Percentiles rank a stretch among this genome's conserved stretches.
Evolutionary conservation across 1,139 yeast genomes (phyloP).

Genomic region (Hyphopichia buzzinii): DNA sequence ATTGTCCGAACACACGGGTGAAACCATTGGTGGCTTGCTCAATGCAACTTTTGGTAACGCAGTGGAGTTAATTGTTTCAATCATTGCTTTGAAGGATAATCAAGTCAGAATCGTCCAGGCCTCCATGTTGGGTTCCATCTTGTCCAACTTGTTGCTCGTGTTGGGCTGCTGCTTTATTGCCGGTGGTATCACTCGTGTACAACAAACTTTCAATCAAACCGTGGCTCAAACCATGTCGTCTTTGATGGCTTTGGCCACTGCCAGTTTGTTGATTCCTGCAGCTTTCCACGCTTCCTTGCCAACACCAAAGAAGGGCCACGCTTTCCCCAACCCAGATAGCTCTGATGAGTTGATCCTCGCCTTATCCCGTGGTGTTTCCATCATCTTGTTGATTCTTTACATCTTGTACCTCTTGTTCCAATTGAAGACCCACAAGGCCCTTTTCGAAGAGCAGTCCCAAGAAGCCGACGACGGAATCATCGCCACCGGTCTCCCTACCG

Average conservation of each 20-base stretch:
- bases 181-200: slow-evolving; percentile 84
- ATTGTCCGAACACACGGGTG: slow-evolving; percentile 79
- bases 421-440: slow-evolving; percentile 74
- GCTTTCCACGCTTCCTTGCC: slow-evolving; percentile 90
- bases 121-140: slow-evolving; percentile 90
- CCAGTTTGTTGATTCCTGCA: slow-evolving; percentile 89
- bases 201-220: slow-evolving; percentile 89
- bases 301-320: slow-evolving; percentile 31
- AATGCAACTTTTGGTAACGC: slow-evolving; percentile 98
- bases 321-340: slow-evolving; percentile 42
- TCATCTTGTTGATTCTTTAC: slow-evolving; percentile 76
- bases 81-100: slow-evolving; percentile 81
- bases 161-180: slow-evolving; percentile 94
- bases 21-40: slow-evolving; percentile 86
- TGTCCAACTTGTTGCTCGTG: slow-evolving; percentile 83
- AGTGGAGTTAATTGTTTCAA: slow-evolving; percentile 85
- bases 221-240: slow-evolving; percentile 98
- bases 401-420: slow-evolving; percentile 81
- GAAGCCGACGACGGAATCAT: slow-evolving; percentile 39
- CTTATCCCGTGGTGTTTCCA: slow-evolving; percentile 82
- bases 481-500: slow-evolving; percentile 26
- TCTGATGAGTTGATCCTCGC: slow-evolving; percentile 57
- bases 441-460: slow-evolving; percentile 42
- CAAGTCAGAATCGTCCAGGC: slow-evolving; percentile 95
- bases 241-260: slow-evolving; percentile 84